Evolutionary conservation across 2,329 filamentous ascomycete species (phyloP).

Genomic region (Orbilia javanica): DNA sequence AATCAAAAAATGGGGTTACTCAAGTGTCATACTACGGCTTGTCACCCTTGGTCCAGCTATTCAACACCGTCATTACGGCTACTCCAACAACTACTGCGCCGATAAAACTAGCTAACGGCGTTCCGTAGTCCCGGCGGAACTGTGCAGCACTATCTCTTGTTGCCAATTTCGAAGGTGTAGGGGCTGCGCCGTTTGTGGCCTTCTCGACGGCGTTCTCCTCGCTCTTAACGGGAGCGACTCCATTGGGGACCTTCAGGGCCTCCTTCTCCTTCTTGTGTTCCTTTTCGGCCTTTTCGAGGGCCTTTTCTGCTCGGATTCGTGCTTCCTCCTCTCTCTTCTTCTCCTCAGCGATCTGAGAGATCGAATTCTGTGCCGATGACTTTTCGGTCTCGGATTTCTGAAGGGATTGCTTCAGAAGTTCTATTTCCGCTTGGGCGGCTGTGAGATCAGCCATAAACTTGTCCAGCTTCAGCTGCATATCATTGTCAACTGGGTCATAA

Average conservation of each 20-base stretch:
- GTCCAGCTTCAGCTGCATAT: constrained; percentile 52
- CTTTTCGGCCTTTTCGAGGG: constrained; percentile 61
- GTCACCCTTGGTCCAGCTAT: constrained; percentile 78
- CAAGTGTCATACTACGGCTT: constrained; percentile 59
- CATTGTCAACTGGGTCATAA: constrained; percentile 47
- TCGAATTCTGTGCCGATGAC: constrained; percentile 35
- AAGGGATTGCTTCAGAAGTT: constrained; percentile 36
- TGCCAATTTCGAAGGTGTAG: constrained; percentile 65
- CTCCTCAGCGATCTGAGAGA: constrained; percentile 40
- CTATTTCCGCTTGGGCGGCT: constrained; percentile 43
- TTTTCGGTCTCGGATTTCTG: constrained; percentile 47
- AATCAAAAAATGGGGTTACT: constrained; percentile 3
- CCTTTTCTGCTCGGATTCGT: constrained; percentile 45
- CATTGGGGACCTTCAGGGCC: constrained; percentile 66
- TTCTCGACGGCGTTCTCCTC: constrained; percentile 64
- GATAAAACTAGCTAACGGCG: constrained; percentile 84
- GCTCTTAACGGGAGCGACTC: constrained; percentile 70
- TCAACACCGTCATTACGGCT: constrained; percentile 87
- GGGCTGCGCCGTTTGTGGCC: constrained; percentile 65
- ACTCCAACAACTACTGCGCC: constrained; percentile 85
- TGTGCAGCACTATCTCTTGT: constrained; percentile 63
- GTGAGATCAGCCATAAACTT: constrained; percentile 50
- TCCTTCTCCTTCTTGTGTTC: constrained; percentile 62
- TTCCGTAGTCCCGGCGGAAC: constrained; percentile 66
- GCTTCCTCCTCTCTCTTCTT: constrained; percentile 48